Percentiles rank a stretch among this genome's conserved stretches.
phyloP scores from a whole-genome alignment of 1,284 basidiomycete species.

The Trichosporon inkin region DNA sequence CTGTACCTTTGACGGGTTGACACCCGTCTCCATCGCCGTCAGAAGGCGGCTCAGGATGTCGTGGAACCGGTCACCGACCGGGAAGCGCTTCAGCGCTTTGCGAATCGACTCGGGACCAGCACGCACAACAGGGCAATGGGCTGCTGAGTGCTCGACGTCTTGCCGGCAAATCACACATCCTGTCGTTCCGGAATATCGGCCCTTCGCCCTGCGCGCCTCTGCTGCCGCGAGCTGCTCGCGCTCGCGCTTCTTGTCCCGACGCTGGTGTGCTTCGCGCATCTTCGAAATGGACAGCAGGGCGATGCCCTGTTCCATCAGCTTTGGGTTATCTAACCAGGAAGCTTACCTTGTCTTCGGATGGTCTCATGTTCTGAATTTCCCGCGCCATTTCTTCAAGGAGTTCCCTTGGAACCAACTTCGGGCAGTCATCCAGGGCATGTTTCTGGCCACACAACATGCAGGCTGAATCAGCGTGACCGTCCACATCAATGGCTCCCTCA shows the following conservation, averaged over 20 bases:
- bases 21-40: background rate
- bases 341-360: slow-evolving; percentile 15
- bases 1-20: background rate
- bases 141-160: background rate
- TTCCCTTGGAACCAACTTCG: background rate
- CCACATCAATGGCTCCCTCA: background rate
- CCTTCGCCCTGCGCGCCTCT: background rate
- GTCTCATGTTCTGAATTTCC: background rate
- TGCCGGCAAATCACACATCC: slow-evolving; percentile 15
- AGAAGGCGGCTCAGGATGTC: slow-evolving; percentile 12
- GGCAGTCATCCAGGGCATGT: slow-evolving; percentile 14
- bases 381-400: background rate
- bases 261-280: slow-evolving; percentile 10
- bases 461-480: background rate
- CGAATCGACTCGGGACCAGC: slow-evolving; percentile 14
- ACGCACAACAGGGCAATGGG: slow-evolving; percentile 16
- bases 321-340: fast-evolving
- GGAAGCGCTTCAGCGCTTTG: slow-evolving; percentile 16
- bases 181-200: background rate
- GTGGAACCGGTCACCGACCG: slow-evolving; percentile 3
- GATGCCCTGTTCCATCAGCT: slow-evolving; percentile 5
- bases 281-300: slow-evolving; percentile 8
- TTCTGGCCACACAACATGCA: slow-evolving; percentile 17
- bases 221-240: background rate
- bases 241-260: background rate